phyloP scores from a whole-genome alignment of 805 yeast species.

The Wickerhamomyces rabaulensis region DNA sequence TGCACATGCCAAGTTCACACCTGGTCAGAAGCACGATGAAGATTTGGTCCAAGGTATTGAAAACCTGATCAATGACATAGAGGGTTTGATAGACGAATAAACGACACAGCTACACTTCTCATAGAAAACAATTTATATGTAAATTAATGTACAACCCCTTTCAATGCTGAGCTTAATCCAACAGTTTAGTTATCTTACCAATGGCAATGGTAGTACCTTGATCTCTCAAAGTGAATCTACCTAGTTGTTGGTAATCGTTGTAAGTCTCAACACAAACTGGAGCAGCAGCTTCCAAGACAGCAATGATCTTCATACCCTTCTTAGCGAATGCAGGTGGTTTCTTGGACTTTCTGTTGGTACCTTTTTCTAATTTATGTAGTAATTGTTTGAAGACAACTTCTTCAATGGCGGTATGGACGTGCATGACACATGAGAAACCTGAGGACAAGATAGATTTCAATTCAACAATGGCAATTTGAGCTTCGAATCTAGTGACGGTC shows the following conservation, averaged over 20 bases:
- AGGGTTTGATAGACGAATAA: constrained; percentile 13
- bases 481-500: constrained; percentile 87
- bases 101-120: background rate
- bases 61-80: constrained; percentile 45
- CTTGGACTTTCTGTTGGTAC: constrained; percentile 93
- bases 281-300: constrained; percentile 75
- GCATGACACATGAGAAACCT: constrained; percentile 98
- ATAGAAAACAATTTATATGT: background rate
- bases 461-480: constrained; percentile 95
- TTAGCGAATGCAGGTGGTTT: constrained; percentile 98
- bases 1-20: constrained; percentile 71
- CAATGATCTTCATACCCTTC: constrained; percentile 97
- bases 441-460: constrained; percentile 89
- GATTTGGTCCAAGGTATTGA: constrained; percentile 68
- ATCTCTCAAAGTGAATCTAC: constrained; percentile 97
- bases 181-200: constrained; percentile 91
- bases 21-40: constrained; percentile 66
- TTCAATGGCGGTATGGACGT: constrained; percentile 96
- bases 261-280: constrained; percentile 94
- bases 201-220: constrained; percentile 98
- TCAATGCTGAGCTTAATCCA: constrained; percentile 33
- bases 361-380: constrained; percentile 91
- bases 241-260: constrained; percentile 90
- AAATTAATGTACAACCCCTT: background rate
- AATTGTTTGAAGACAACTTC: constrained; percentile 81